Evolutionary conservation across 257 asterid genomes (phyloP).

Genomic region (Nicotiana attenuata): DNA sequence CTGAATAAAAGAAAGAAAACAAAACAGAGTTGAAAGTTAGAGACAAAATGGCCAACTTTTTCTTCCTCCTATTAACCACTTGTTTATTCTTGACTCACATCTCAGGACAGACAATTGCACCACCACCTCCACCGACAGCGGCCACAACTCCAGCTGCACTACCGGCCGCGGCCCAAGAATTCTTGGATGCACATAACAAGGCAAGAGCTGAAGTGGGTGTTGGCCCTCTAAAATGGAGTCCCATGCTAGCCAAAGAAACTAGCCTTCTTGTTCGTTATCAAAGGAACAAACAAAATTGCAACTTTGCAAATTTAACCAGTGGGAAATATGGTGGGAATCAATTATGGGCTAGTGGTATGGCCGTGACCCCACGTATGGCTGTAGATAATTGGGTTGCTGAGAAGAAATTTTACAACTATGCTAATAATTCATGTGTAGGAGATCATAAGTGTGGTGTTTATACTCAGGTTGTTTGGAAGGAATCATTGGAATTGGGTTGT

Average conservation of each 20-base stretch:
- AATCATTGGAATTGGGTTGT: slow-evolving; percentile 67
- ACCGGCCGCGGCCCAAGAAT: slow-evolving; percentile 33
- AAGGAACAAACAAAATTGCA: slow-evolving; percentile 62
- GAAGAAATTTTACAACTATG: slow-evolving; percentile 63
- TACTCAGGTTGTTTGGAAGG: slow-evolving; percentile 91
- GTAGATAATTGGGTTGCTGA: slow-evolving; percentile 79
- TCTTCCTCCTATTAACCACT: background rate
- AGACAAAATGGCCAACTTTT: background rate
- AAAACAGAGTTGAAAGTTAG: background rate
- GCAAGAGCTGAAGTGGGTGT: slow-evolving; percentile 80
- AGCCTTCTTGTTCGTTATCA: slow-evolving; percentile 59
- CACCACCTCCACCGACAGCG: slow-evolving; percentile 22
- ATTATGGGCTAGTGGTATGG: slow-evolving; percentile 53
- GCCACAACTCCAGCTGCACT: slow-evolving; percentile 4
- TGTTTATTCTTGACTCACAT: slow-evolving; percentile 7
- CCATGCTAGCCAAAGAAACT: slow-evolving; percentile 54
- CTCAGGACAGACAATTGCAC: slow-evolving; percentile 19
- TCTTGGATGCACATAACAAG: slow-evolving; percentile 58
- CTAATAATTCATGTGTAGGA: slow-evolving; percentile 47
- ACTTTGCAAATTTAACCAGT: slow-evolving; percentile 48
- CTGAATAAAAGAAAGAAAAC: background rate
- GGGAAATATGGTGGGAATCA: slow-evolving; percentile 79
- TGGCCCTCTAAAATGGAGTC: slow-evolving; percentile 64
- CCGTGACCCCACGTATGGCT: slow-evolving; percentile 41
- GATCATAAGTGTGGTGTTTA: slow-evolving; percentile 71